A percentile compares a stretch with the other conserved stretches of the same genome.
These are phyloP conservation scores for Mycena crocata DNA, from an alignment of 768 basidiomycete species.

Conservation along the genomic window DNA sequence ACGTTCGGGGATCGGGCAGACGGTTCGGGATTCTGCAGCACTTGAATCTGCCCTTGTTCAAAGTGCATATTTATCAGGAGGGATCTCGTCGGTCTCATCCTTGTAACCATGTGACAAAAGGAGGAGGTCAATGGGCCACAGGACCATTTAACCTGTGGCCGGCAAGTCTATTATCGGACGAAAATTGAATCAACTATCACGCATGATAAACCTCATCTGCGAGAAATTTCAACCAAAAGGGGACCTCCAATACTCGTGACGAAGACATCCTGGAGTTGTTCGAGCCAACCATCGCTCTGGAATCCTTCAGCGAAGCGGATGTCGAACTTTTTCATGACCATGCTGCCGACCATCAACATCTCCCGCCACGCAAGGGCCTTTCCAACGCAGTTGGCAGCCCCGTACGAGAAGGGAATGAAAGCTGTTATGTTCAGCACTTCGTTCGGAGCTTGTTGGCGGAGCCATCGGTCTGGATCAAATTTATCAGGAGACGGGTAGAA, in stretches of 20 bases:
- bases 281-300: conserved; percentile 4
- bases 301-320: conserved; percentile 45
- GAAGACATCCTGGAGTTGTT: conserved; percentile 12
- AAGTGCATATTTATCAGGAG: too few species aligned
- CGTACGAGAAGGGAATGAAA: conserved; percentile 57
- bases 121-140: too few species aligned
- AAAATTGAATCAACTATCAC: too few species aligned
- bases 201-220: neutral
- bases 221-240: conserved; percentile 11
- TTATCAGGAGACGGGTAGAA: conserved; percentile 57
- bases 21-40: too few species aligned
- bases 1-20: too few species aligned
- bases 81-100: too few species aligned
- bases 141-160: too few species aligned
- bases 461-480: conserved; percentile 39
- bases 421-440: conserved; percentile 38
- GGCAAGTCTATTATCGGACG: too few species aligned
- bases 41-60: too few species aligned
- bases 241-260: conserved; percentile 17
- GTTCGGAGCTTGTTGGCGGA: neutral
- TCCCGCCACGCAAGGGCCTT: conserved; percentile 52
- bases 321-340: conserved; percentile 50
- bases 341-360: conserved; percentile 45
- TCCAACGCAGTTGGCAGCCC: conserved; percentile 56
- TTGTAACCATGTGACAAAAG: too few species aligned